Evolutionary conservation across 495 filamentous ascomycete species (phyloP), one percentile per base, ranked within the genome.

Genomic region (Darksidea phi): DNA sequence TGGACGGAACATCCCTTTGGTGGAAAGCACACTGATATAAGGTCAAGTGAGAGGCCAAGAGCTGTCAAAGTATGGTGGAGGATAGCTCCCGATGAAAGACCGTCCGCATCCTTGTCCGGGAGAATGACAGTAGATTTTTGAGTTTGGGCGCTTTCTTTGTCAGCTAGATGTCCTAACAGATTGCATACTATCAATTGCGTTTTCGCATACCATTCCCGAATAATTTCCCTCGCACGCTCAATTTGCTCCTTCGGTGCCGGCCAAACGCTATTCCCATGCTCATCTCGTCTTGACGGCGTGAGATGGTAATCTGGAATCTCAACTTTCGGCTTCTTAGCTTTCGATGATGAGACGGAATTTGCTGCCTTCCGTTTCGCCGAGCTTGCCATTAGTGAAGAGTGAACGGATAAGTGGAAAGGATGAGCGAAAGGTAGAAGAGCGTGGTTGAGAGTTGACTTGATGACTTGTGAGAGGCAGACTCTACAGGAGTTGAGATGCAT

Each of bases 71-170:
- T 83, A 59, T 76, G 78, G 50, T 79, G 70, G 12, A 86, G 63
- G 20, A 86, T 84, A 0, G 78, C 80, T 1, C 84, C 84, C 1
- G 84, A 78, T 38, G 76, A 75, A 15, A 86, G 72, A 5, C 84
- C 84, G 69, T 86, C 84, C 20, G 80, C 80, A 67, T 85, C 84
- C 60, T 84, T 85, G 68, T 85, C 84, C 4, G 84, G 84, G 1
- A 82, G 74, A 23, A 86, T 77, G 43, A 86, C 71, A 0, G 67
- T 72, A 17, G 64, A 67, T 28, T 67, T 46, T 21, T 67, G 56
- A 2, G 73, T 53, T 54, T 70, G 45, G n/a, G 64, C 64, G 50
- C 64, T 67, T 45, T 10, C 28, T 10, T 32, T 10, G 28, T 32
- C 28, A 32, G 28, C 11, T 17, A 36, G 51, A 18, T 8, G 10